These are phyloP conservation scores for Grosmannia huntii DNA, from an alignment of 2,329 filamentous ascomycete genomes.

Conservation along the genomic window DNA sequence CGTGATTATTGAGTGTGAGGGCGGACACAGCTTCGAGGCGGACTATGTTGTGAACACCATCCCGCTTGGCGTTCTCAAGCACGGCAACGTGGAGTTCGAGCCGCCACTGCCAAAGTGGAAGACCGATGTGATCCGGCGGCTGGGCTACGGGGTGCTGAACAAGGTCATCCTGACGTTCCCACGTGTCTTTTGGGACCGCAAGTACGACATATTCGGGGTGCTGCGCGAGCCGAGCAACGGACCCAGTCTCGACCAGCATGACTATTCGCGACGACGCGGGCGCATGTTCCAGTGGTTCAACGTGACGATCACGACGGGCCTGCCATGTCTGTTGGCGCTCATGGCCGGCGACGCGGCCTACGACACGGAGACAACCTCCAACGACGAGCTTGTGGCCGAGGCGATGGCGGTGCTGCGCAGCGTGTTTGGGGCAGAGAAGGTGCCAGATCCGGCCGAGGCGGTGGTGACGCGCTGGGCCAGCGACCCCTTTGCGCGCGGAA, in stretches of 20 bases:
- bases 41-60: conserved; percentile 86
- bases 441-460: conserved; percentile 71
- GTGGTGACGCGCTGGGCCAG: conserved; percentile 88
- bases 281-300: conserved; percentile 99
- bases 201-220: conserved; percentile 87
- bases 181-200: conserved; percentile 78
- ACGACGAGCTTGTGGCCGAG: conserved; percentile 66
- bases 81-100: conserved; percentile 70
- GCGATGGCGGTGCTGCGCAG: conserved; percentile 66
- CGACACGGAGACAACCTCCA: conserved; percentile 65
- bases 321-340: conserved; percentile 77
- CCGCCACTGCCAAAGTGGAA: conserved; percentile 87
- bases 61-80: conserved; percentile 82
- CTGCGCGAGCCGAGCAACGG: conserved; percentile 59
- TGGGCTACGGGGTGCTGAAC: conserved; percentile 90
- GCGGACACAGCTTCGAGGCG: conserved; percentile 66
- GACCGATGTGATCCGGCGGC: conserved; percentile 59
- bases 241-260: conserved; percentile 61
- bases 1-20: conserved; percentile 54
- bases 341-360: conserved; percentile 95
- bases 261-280: conserved; percentile 70
- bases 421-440: conserved; percentile 52
- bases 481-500: conserved; percentile 83
- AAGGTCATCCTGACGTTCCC: conserved; percentile 90
- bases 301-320: conserved; percentile 74